Percentiles rank a stretch among this genome's conserved stretches.
These are phyloP conservation scores for Colletotrichum chrysophilum DNA, from an alignment of 2,329 filamentous ascomycete species.

Conservation along the genomic window DNA sequence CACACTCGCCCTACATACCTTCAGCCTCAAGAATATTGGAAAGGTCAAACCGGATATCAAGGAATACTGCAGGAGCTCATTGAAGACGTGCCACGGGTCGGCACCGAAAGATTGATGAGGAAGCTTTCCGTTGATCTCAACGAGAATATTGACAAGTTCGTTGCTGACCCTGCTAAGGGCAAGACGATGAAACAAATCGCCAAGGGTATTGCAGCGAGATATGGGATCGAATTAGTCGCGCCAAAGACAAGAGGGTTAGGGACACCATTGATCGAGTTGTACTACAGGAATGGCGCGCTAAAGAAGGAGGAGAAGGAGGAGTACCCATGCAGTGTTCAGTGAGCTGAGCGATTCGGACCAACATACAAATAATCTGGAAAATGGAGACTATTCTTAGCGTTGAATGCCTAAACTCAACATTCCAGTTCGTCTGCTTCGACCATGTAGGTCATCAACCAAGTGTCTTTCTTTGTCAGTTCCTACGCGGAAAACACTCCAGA, in stretches of 20 bases:
- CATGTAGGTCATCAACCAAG: background rate
- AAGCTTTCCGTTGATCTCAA: background rate
- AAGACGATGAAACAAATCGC: rapidly evolving
- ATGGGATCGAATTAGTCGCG: background rate
- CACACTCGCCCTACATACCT: rapidly evolving
- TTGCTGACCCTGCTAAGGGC: rapidly evolving
- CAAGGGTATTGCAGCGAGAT: rapidly evolving
- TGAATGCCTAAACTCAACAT: background rate
- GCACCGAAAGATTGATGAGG: background rate
- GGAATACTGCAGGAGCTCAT: background rate
- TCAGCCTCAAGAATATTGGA: rapidly evolving
- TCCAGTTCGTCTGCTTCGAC: too few relatives aligned
- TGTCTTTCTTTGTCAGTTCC: background rate
- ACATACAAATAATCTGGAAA: rapidly evolving
- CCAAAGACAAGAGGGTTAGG: background rate
- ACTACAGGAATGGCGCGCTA: background rate
- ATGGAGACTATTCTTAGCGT: background rate
- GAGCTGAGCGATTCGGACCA: background rate
- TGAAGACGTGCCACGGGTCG: rapidly evolving
- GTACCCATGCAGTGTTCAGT: background rate
- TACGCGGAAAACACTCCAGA: background rate
- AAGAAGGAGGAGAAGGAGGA: background rate
- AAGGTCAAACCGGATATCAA: background rate
- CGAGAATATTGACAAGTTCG: background rate
- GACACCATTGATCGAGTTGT: background rate